Evolutionary conservation across 2,329 filamentous ascomycete genomes (phyloP), one percentile per base, ranked within the genome.

Genomic region (Pestalotiopsis sp.): DNA sequence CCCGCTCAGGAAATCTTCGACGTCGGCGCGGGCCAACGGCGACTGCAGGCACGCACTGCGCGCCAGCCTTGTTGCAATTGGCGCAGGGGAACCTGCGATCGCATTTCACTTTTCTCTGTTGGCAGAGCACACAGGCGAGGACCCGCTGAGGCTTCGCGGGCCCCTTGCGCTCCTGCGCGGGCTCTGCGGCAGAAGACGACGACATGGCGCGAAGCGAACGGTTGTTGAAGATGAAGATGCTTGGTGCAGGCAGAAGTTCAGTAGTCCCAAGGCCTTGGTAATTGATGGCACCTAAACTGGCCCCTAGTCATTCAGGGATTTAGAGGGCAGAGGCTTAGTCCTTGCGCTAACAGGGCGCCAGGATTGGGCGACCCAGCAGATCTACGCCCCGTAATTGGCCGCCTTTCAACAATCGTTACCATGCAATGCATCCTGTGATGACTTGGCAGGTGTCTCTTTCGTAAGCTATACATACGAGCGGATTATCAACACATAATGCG

Each of bases 101-200:
- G 76, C 90, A 92, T 69, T 86, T 89, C 49, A 91, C 81, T 74
- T 91, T 91, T 64, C 89, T 86, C 71, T 90, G 88, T 73, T 92
- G 89, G 71, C 90, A 93, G 1, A 85, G 81, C 1, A 88, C 78
- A 71, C 91, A 93, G 1, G 83, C 79, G 3, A 82, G 74, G 3
- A 82, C 74, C 11, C 79, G 76, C 20, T 73, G 72, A 1, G 77
- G 55, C 63, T 75, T 75, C 25, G 31, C 59, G 59, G 14, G n/a
- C 7, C n/a, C 59, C 36, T n/a, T 36, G 13, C n/a, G 59, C 31
- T 62, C 59, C 25, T 27, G 59, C 59, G 31, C n/a, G 25, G 59
- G 59, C 5, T 20, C n/a, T 17, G 59, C 59, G 31, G 31, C 31
- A 36, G 31, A 36, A 7, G 59, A 38, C 31, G 59, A 62, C 59